Conservation (phyloP, 495 filamentous ascomycete species). For the Alectoria sarmentosa region DNA sequence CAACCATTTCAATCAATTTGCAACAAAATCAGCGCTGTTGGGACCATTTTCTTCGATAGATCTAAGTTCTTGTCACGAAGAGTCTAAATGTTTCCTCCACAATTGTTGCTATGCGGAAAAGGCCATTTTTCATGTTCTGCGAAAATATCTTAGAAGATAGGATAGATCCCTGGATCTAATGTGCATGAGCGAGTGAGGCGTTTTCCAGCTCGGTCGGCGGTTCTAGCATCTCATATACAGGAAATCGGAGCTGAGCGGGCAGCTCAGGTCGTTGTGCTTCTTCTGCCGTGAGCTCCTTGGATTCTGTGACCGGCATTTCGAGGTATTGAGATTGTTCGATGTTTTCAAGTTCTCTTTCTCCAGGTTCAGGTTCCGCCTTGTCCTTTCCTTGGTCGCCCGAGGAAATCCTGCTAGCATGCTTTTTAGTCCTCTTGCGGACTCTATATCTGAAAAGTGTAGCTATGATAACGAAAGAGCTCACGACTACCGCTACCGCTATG, state of each 20-base stretch:
- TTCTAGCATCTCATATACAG: not conserved
- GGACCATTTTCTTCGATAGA: no score
- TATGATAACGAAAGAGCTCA: not conserved
- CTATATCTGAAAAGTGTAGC: not conserved
- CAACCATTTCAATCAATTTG: no score
- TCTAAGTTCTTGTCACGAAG: no score
- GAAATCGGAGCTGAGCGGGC: not conserved
- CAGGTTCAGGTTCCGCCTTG: not conserved
- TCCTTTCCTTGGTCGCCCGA: not conserved
- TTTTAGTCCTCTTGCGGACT: not conserved
- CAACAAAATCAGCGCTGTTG: no score
- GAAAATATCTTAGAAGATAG: no score
- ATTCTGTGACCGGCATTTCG: not conserved
- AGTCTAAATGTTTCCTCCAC: no score
- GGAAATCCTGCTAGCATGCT: not conserved
- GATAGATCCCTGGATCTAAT: conserved; percentile 7
- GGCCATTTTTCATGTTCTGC: no score
- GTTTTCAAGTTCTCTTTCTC: not conserved
- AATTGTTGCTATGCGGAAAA: no score
- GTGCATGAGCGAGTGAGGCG: not conserved
- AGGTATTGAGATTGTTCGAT: not conserved
- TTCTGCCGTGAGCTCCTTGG: not conserved
- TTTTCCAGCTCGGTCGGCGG: not conserved
- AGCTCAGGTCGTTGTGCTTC: not conserved
- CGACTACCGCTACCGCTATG: not conserved